Conservation (phyloP, 2,329 filamentous ascomycete genomes). For the Rutstroemia sydowiana region DNA sequence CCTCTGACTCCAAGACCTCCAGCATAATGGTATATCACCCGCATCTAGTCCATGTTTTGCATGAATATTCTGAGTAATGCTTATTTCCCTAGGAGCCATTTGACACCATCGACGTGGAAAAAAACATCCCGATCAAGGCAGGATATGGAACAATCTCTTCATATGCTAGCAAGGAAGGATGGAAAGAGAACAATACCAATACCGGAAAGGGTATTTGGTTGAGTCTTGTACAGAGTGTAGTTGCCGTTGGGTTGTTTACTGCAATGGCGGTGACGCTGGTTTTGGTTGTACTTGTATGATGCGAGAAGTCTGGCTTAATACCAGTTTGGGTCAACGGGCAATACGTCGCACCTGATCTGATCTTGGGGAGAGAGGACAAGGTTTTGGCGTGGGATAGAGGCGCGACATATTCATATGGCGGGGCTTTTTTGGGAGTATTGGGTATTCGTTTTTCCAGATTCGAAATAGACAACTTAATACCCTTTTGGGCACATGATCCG, state of each 20-base stretch:
- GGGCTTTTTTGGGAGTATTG: too few relatives aligned
- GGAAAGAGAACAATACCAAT: background rate
- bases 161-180: background rate
- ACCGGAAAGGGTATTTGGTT: background rate
- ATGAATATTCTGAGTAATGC: background rate
- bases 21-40: background rate
- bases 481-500: too few relatives aligned
- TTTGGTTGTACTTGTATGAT: background rate
- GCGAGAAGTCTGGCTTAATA: too few relatives aligned
- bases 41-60: background rate
- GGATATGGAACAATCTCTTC: constrained; percentile 3
- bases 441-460: too few relatives aligned
- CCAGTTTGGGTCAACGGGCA: too few relatives aligned
- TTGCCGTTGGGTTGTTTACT: constrained; percentile 6
- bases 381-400: too few relatives aligned
- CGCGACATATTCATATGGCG: too few relatives aligned
- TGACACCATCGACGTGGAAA: constrained; percentile 5
- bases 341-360: too few relatives aligned
- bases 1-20: background rate
- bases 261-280: constrained; percentile 1
- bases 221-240: constrained; percentile 4
- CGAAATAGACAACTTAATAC: too few relatives aligned
- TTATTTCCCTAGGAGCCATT: background rate
- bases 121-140: background rate
- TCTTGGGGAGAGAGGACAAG: too few relatives aligned